phyloP scores from a whole-genome alignment of 768 basidiomycete species.

The Panaeolus cyanescens region DNA sequence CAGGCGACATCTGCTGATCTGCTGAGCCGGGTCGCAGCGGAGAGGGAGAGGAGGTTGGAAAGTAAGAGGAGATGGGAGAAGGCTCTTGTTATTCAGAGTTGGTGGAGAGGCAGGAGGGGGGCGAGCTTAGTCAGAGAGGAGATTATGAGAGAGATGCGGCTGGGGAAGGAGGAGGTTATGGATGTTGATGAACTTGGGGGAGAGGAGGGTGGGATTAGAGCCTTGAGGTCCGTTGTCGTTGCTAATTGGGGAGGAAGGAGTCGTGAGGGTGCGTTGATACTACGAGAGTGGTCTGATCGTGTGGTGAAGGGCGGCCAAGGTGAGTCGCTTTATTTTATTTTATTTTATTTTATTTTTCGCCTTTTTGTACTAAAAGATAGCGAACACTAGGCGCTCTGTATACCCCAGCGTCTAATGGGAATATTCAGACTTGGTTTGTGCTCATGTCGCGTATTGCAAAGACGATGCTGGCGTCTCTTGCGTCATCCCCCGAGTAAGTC shows the following conservation, averaged over 20 bases:
- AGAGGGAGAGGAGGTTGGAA: conserved; percentile 58
- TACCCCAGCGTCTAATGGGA: conserved; percentile 34
- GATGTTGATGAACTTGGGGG: too few relatives aligned
- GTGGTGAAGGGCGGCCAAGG: conserved; percentile 33
- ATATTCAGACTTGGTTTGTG: conserved; percentile 56
- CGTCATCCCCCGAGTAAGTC: conserved; percentile 52
- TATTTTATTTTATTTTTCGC: not conserved
- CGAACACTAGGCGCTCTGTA: conserved; percentile 32
- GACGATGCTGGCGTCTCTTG: conserved; percentile 53
- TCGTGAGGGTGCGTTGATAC: conserved; percentile 29
- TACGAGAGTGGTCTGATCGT: conserved; percentile 48
- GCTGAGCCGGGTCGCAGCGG: conserved; percentile 62
- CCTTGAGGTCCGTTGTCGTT: conserved; percentile 60
- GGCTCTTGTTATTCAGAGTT: conserved; percentile 65
- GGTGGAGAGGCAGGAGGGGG: conserved; percentile 61
- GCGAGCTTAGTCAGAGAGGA: conserved; percentile 38
- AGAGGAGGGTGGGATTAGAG: conserved; percentile 41
- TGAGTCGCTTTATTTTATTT: conserved; percentile 11
- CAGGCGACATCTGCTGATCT: conserved; percentile 56
- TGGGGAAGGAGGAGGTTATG: not conserved
- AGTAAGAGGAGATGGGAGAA: conserved; percentile 56
- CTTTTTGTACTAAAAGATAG: not conserved
- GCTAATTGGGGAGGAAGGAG: conserved; percentile 51
- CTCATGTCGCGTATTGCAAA: conserved; percentile 52
- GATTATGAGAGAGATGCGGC: too few relatives aligned